These are phyloP conservation scores for Ceratocystis harringtonii DNA, from an alignment of 2,329 filamentous ascomycete genomes.

Conservation along the genomic window DNA sequence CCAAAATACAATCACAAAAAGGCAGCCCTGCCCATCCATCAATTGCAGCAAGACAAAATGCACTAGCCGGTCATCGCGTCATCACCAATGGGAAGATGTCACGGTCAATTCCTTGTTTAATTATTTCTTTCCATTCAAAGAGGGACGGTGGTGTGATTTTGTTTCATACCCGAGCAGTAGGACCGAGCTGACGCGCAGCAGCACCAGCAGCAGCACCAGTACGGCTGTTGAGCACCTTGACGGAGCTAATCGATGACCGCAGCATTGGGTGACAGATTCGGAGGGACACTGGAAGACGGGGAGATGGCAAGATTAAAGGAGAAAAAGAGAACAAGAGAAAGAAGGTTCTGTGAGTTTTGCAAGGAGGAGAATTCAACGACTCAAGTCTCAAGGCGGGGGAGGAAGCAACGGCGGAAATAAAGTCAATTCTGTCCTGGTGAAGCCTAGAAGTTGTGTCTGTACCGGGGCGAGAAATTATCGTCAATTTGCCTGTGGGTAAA, in stretches of 20 bases:
- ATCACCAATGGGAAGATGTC: background rate
- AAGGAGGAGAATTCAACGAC: background rate
- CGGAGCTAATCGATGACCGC: conserved; percentile 53
- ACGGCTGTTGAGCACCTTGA: conserved; percentile 35
- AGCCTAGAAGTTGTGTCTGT: conserved; percentile 30
- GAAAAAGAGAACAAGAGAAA: conserved; percentile 4
- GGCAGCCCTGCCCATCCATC: background rate
- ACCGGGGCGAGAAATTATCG: conserved; percentile 19
- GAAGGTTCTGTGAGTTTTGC: background rate
- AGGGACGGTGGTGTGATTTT: background rate
- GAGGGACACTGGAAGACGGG: conserved; percentile 19
- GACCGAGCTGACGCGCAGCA: conserved; percentile 18
- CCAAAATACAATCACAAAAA: background rate
- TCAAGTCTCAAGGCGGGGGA: background rate
- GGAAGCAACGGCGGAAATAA: background rate
- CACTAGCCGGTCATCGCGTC: background rate
- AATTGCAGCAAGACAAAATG: background rate
- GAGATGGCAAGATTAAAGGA: conserved; percentile 22
- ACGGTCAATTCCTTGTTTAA: background rate
- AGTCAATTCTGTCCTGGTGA: conserved; percentile 3
- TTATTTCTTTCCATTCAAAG: background rate
- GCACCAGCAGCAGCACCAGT: conserved; percentile 30
- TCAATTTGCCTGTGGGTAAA: conserved; percentile 21
- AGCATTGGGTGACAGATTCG: conserved; percentile 34
- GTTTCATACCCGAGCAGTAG: conserved; percentile 15